phyloP scores from a whole-genome alignment of 805 yeast species.

The Maudiozyma serrabonitensis region DNA sequence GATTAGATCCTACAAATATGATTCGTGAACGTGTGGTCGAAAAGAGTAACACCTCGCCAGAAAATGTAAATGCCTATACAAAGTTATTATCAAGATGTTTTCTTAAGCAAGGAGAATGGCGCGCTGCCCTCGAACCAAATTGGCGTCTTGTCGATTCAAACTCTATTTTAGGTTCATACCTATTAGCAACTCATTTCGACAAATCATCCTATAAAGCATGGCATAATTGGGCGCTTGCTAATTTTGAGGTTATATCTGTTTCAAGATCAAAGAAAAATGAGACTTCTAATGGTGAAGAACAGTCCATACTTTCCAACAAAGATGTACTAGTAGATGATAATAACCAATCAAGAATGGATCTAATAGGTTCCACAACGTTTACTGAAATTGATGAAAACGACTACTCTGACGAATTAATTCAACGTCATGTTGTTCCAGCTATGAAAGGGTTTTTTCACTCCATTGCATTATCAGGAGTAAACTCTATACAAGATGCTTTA shows the following conservation, averaged over 20 bases:
- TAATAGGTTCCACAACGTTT: constrained; percentile 26
- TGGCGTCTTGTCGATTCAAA: constrained; percentile 78
- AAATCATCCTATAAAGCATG: constrained; percentile 94
- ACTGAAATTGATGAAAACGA: constrained; percentile 20
- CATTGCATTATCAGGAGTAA: constrained; percentile 74
- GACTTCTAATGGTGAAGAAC: background rate
- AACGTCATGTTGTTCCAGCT: constrained; percentile 90
- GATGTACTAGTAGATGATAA: background rate
- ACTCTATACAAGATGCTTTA: constrained; percentile 86
- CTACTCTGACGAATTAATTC: constrained; percentile 47
- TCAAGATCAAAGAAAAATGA: constrained; percentile 28
- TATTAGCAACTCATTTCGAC: constrained; percentile 92
- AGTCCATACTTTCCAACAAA: constrained; percentile 7
- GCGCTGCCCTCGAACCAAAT: constrained; percentile 62
- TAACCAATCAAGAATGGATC: constrained; percentile 12
- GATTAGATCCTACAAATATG: constrained; percentile 77
- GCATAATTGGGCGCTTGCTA: constrained; percentile 99
- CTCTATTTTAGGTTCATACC: constrained; percentile 80
- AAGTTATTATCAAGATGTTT: constrained; percentile 85
- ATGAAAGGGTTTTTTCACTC: constrained; percentile 94
- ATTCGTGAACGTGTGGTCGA: constrained; percentile 80
- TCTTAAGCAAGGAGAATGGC: constrained; percentile 98
- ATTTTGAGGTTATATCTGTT: constrained; percentile 84
- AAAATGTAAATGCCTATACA: constrained; percentile 75
- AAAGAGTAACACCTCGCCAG: constrained; percentile 34